A percentile compares a stretch with the other conserved stretches of the same genome.
Conservation (phyloP, 2,329 filamentous ascomycete genomes). For the Fusarium algeriense region DNA sequence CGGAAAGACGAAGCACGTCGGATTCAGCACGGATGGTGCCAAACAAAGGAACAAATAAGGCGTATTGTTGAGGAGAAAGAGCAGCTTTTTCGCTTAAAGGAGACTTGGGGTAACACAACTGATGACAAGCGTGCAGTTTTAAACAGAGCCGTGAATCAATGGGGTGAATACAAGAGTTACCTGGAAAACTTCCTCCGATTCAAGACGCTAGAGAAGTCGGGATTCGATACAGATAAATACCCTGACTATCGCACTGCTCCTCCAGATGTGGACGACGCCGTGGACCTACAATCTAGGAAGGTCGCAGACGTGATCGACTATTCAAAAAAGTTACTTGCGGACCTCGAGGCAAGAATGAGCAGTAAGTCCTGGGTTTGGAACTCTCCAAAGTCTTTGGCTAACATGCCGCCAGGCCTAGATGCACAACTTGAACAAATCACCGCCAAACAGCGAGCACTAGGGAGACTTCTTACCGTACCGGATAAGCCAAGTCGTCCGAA, state of each 20-base stretch:
- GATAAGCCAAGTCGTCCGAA: conserved; percentile 52
- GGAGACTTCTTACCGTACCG: conserved; percentile 55
- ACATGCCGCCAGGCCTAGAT: conserved; percentile 47
- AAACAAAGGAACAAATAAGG: conserved; percentile 48
- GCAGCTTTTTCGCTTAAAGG: conserved; percentile 46
- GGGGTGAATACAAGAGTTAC: conserved; percentile 52
- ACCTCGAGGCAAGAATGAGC: conserved; percentile 51
- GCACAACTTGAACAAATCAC: conserved; percentile 49
- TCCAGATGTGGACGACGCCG: conserved; percentile 51
- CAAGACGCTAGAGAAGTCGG: conserved; percentile 53
- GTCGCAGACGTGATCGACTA: conserved; percentile 52
- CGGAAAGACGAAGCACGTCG: conserved; percentile 60
- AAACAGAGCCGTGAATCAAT: conserved; percentile 49
- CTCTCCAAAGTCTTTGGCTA: conserved; percentile 23
- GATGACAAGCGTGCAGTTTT: conserved; percentile 50
- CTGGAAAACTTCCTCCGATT: conserved; percentile 54
- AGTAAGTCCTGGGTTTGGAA: conserved; percentile 48
- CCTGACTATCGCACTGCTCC: conserved; percentile 57
- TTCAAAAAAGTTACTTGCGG: conserved; percentile 51
- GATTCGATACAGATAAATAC: conserved; percentile 54
- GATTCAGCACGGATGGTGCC: conserved; percentile 56
- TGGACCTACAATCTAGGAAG: conserved; percentile 47
- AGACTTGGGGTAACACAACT: conserved; percentile 44
- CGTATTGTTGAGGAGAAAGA: conserved; percentile 45
- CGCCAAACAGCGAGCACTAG: conserved; percentile 55